Evolutionary conservation across 345 rosid genomes (phyloP).

Genomic region (Hibiscus mutabilis): DNA sequence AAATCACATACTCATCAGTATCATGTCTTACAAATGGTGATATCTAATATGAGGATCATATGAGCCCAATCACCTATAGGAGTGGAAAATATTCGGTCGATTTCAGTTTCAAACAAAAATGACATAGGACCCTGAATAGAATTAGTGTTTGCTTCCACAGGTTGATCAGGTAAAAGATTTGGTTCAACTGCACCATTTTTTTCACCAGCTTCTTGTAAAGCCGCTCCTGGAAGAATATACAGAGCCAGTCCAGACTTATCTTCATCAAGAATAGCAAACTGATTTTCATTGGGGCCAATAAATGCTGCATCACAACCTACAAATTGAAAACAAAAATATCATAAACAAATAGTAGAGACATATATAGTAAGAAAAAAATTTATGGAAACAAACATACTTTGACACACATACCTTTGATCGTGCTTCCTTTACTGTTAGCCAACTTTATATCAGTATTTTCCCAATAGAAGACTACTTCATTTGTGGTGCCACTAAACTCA

Average conservation of each 20-base stretch:
- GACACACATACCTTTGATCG: constrained; percentile 57
- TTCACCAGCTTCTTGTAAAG: constrained; percentile 50
- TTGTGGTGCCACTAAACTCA: constrained; percentile 76
- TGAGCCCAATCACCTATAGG: constrained; percentile 67
- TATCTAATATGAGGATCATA: constrained; percentile 16
- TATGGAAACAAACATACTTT: constrained; percentile 3
- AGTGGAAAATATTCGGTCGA: constrained; percentile 87
- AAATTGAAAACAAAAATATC: constrained; percentile 2
- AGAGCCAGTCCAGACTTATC: constrained; percentile 82
- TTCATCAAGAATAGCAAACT: constrained; percentile 89
- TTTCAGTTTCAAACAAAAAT: constrained; percentile 86
- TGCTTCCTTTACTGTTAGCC: constrained; percentile 69
- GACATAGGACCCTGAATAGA: constrained; percentile 74
- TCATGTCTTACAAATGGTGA: constrained; percentile 13
- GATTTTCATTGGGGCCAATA: constrained; percentile 75
- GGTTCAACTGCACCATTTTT: constrained; percentile 48
- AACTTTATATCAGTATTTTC: constrained; percentile 67
- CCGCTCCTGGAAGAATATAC: constrained; percentile 67
- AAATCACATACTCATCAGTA: constrained; percentile 29
- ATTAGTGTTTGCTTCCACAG: constrained; percentile 48
- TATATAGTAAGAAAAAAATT: neutral
- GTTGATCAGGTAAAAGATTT: constrained; percentile 27
- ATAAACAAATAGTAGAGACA: constrained; percentile 7
- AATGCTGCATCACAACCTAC: constrained; percentile 91
- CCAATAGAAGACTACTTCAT: constrained; percentile 89